Evolutionary conservation across 768 basidiomycete genomes (phyloP).

Genomic region (Lactarius akahatsu): DNA sequence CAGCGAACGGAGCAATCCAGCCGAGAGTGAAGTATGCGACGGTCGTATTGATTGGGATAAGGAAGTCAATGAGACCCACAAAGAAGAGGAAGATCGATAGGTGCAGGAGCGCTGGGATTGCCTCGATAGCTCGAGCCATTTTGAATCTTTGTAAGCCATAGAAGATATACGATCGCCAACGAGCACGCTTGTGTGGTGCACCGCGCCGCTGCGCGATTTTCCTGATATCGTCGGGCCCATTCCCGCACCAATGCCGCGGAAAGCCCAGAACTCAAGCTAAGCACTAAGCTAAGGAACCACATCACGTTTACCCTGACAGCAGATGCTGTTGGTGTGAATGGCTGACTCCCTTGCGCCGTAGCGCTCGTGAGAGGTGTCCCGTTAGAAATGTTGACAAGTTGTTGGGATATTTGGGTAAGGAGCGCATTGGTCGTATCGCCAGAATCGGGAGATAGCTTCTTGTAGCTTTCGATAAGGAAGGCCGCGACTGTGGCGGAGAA

Average conservation of each 20-base stretch:
- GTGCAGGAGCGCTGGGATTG: neutral
- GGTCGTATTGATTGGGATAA: slow-evolving; percentile 10
- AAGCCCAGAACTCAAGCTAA: slow-evolving; percentile 13
- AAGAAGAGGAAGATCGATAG: slow-evolving; percentile 17
- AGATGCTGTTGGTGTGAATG: slow-evolving; percentile 9
- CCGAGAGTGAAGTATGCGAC: slow-evolving; percentile 14
- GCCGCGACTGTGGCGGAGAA: slow-evolving; percentile 21
- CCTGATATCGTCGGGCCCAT: slow-evolving; percentile 8
- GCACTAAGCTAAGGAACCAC: slow-evolving; percentile 20
- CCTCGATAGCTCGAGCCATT: neutral
- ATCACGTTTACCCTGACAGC: slow-evolving; percentile 10
- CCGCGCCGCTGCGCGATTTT: neutral
- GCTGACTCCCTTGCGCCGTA: neutral
- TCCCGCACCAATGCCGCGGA: slow-evolving; percentile 15
- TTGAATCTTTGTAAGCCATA: neutral
- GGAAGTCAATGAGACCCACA: slow-evolving; percentile 22
- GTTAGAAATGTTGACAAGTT: slow-evolving; percentile 5
- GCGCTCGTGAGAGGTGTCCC: neutral
- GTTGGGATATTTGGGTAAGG: slow-evolving; percentile 20
- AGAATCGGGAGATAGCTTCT: slow-evolving; percentile 10
- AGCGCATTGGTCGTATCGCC: neutral
- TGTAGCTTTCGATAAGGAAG: slow-evolving; percentile 22
- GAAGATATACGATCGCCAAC: neutral
- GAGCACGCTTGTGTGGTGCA: neutral
- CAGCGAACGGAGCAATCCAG: slow-evolving; percentile 4